phyloP scores from a whole-genome alignment of 108 stramenopile species.

The Cyclotella sp. region DNA sequence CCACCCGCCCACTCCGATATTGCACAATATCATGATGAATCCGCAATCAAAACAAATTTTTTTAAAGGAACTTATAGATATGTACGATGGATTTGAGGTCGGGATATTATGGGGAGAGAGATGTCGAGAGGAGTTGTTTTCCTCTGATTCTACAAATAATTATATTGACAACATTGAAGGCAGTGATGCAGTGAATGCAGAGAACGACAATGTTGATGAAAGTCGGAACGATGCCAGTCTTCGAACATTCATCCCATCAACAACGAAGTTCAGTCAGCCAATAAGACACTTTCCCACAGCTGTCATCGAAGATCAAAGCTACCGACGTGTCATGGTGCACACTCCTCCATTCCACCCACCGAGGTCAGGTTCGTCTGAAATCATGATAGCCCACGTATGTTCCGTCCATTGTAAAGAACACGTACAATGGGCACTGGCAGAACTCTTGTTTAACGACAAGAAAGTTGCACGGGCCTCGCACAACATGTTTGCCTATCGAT shows the following conservation, averaged over 20 bases:
- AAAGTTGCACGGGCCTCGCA: constrained; percentile 76
- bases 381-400: constrained; percentile 66
- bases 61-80: constrained; percentile 45
- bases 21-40: constrained; percentile 52
- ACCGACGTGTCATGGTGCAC: constrained; percentile 46
- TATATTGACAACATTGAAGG: constrained; percentile 5
- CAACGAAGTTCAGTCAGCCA: constrained; percentile 50
- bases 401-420: constrained; percentile 65
- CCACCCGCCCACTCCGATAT: constrained; percentile 36
- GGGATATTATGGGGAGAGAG: constrained; percentile 70
- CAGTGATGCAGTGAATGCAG: neutral
- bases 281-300: constrained; percentile 49
- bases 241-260: constrained; percentile 49
- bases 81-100: constrained; percentile 58
- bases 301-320: constrained; percentile 47
- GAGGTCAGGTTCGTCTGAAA: constrained; percentile 61
- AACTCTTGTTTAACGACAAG: constrained; percentile 65
- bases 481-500: constrained; percentile 90
- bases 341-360: constrained; percentile 74
- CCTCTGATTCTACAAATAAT: neutral
- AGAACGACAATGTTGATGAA: constrained; percentile 14
- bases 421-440: constrained; percentile 61
- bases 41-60: constrained; percentile 24
- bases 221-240: constrained; percentile 10
- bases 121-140: constrained; percentile 41